phyloP scores from a whole-genome alignment of 2,329 filamentous ascomycete species.

The Cryphonectria naterciae region DNA sequence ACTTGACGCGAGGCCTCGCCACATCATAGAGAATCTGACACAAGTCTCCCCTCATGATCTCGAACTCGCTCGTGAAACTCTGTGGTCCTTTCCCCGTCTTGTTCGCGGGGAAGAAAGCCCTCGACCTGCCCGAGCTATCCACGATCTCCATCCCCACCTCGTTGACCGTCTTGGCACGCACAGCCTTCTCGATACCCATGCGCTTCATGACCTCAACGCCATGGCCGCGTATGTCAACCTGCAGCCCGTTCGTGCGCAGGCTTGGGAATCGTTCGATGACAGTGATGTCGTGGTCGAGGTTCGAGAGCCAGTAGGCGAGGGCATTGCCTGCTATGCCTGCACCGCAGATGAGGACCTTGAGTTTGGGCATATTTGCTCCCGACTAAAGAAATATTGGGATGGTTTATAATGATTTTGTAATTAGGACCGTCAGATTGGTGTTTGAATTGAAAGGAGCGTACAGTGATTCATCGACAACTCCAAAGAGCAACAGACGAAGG shows the following conservation, averaged over 20 bases:
- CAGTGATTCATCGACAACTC: background rate
- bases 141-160: conserved; percentile 43
- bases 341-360: conserved; percentile 44
- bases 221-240: conserved; percentile 57
- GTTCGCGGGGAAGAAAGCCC: conserved; percentile 47
- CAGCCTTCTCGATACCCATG: conserved; percentile 52
- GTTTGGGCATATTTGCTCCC: conserved; percentile 21
- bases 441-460: background rate
- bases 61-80: conserved; percentile 57
- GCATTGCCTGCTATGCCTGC: conserved; percentile 44
- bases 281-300: conserved; percentile 44
- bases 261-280: conserved; percentile 46
- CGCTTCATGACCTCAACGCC: conserved; percentile 54
- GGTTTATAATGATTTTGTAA: background rate
- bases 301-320: conserved; percentile 54
- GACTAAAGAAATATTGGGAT: no score
- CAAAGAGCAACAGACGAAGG: background rate
- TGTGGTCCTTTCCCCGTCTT: conserved; percentile 47
- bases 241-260: conserved; percentile 52
- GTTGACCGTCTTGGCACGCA: conserved; percentile 20
- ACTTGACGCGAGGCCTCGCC: conserved; percentile 33
- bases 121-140: conserved; percentile 42
- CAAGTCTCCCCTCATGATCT: conserved; percentile 63
- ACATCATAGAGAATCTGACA: conserved; percentile 51
- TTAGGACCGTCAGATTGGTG: background rate